Evolutionary conservation across 129 eudicot genomes (phyloP), one percentile per base, ranked within the genome.

Genomic region (Tagetes patula): DNA sequence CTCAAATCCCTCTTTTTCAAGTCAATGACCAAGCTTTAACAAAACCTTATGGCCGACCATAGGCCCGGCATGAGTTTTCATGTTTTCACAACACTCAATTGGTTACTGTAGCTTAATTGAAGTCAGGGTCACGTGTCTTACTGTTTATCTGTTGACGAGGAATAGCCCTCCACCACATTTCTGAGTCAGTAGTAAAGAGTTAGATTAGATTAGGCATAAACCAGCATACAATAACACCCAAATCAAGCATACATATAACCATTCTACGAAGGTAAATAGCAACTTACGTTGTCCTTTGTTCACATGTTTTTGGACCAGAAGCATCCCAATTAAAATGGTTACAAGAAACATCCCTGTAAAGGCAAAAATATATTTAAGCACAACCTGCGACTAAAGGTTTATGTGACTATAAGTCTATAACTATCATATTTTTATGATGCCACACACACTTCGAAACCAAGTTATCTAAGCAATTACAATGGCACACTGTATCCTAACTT

Each of bases 341-440:
- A 56, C 82, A 64, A 49, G 96, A 89, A 71, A 89, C 71, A 71
- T 86, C 92, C 79, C 92, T 89, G 88, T 45, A 55, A 27, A 58
- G 40, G 67, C 71, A 79, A 52, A 54, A 37, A 40, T 59, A 52
- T 33, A 60, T 20, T 49, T 38, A 65, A 68, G 74, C 42, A 30
- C 50, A 64, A 72, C 54, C 38, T 36, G 37, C 52, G 10, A 13
- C 34, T 55, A 5, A 20, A n/a, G 6, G 20, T 12, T 48, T 50
- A 50, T 50, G 3, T 12, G 20, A 13, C 13, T 50, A n/a, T 12
- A 6, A 45, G 1, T 45, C 27, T 12, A 50, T 50, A 2, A 50
- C 2, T 9, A 46, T 0, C 2, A 46, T 46, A 8, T 46, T 46
- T 1, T 46, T 46, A 46, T 46, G 8, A 8, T 1, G 2, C n/a